Evolutionary conservation across 192 early-diverging fungal genomes (phyloP), one percentile per base, ranked within the genome.

Genomic region (Backusella mclennaniae): DNA sequence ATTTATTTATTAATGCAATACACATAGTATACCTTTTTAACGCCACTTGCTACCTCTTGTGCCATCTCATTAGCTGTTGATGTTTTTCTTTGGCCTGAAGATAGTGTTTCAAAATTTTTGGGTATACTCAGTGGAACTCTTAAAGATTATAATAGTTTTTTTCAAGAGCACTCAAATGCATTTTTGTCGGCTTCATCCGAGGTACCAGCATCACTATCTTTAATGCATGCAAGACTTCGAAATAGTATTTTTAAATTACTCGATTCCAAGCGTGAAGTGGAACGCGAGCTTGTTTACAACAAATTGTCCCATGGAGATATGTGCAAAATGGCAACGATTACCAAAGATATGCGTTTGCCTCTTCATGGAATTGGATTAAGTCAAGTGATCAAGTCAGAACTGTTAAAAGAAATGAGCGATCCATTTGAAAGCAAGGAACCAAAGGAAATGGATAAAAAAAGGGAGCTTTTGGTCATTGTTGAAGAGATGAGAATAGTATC

Each of bases 81-180:
- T 52, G 67, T 73, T 26, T 14, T 80, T 2, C 35, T 80, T 49
- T 80, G 79, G 79, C 79, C 79, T 4, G 79, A 80, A 52, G 75
- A 80, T 35, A 80, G 74, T 33, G 75, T 76, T 0, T 68, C 69
- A 5, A 80, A 76, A 26, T 80, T 72, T n/a, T 35, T 80, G 35
- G 21, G 19, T 1, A 35, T 76, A 53, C 66, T 80, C 21, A 35
- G 42, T 31, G 67, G 42, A 7, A 76, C 75, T 19, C 63, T 80
- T 35, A 19, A 41, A n/a, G 38, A 33, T 3, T 76, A 39, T 14
- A 76, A 76, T 23, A 17, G 9, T 31, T 67, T 76, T 49, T 39
- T 76, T 19, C 29, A 76, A 8, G 69, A 80, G 26, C 29, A 80
- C 6, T 73, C 74, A 0, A 38, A 68, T 59, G 79, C 71, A 36